Conservation (phyloP, 257 asterid species). For the Misopates orontium region DNA sequence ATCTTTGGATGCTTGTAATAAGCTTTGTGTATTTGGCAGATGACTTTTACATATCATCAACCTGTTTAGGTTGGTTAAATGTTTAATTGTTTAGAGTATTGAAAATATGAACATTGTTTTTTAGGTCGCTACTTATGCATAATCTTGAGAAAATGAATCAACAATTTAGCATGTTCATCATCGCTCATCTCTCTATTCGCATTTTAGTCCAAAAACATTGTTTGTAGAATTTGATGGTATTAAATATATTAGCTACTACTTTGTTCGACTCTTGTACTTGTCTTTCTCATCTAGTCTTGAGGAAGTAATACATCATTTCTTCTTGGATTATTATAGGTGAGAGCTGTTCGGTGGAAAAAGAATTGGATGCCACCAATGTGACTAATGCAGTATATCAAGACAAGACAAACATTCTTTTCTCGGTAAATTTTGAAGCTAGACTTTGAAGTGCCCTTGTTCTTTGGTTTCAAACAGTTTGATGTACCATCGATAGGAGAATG, state of each 20-base stretch:
- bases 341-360: slow-evolving; percentile 97
- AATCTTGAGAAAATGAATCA: background rate
- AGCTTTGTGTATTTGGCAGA: background rate
- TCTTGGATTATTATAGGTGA: slow-evolving; percentile 66
- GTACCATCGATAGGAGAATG: slow-evolving; percentile 17
- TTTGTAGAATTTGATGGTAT: slow-evolving; percentile 7
- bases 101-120: background rate
- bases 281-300: slow-evolving; percentile 11
- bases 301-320: slow-evolving; percentile 27
- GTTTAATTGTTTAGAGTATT: slow-evolving; percentile 14
- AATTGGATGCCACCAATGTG: slow-evolving; percentile 67
- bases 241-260: background rate
- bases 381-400: slow-evolving; percentile 98
- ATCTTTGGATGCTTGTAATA: slow-evolving; percentile 13
- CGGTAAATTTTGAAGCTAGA: slow-evolving; percentile 58
- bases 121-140: slow-evolving; percentile 4
- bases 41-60: background rate
- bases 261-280: background rate
- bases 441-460: slow-evolving; percentile 27
- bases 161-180: background rate
- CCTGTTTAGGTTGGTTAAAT: slow-evolving; percentile 5
- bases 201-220: background rate
- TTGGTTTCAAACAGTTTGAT: slow-evolving; percentile 19
- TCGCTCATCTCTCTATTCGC: background rate
- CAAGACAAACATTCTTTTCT: slow-evolving; percentile 91